Percentiles rank a stretch among this genome's conserved stretches.
Conservation (phyloP, 495 filamentous ascomycete genomes). For the Recurvomyces mirabilis region DNA sequence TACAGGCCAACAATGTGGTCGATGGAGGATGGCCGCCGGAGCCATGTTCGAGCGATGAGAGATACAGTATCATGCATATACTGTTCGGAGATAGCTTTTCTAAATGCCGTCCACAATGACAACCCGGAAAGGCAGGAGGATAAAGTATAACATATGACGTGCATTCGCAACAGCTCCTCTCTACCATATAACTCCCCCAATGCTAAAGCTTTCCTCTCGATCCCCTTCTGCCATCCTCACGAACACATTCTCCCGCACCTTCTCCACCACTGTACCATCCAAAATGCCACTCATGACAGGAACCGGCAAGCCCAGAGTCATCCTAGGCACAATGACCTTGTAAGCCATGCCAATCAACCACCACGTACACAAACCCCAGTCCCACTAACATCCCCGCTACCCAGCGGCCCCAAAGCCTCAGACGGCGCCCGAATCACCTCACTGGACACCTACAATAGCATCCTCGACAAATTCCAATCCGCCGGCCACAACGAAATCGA, state of each 20-base stretch:
- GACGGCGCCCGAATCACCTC: constrained; percentile 27
- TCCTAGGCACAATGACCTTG: constrained; percentile 54
- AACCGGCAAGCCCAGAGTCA: constrained; percentile 38
- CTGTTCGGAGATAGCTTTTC: too few relatives aligned
- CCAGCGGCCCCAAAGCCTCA: constrained; percentile 9
- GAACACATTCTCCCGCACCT: neutral
- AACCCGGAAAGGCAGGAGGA: constrained; percentile 1
- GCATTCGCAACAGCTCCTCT: too few relatives aligned
- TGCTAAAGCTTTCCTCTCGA: neutral
- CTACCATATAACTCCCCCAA: neutral
- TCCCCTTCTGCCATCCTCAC: neutral
- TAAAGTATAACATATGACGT: neutral
- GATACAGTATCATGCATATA: too few relatives aligned
- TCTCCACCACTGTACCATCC: neutral
- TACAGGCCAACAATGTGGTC: too few relatives aligned
- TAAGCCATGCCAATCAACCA: neutral
- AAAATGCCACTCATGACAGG: constrained; percentile 25
- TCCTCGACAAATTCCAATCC: constrained; percentile 43
- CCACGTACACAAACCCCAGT: neutral
- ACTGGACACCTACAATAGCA: constrained; percentile 30
- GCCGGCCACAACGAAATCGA: constrained; percentile 49
- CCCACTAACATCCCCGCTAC: neutral
- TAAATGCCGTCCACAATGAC: too few relatives aligned
- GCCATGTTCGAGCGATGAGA: too few relatives aligned
- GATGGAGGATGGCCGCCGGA: too few relatives aligned